Base-by-base conservation (phyloP, 129 eudicot genomes). In the Flaveria sonorensis region DNA sequence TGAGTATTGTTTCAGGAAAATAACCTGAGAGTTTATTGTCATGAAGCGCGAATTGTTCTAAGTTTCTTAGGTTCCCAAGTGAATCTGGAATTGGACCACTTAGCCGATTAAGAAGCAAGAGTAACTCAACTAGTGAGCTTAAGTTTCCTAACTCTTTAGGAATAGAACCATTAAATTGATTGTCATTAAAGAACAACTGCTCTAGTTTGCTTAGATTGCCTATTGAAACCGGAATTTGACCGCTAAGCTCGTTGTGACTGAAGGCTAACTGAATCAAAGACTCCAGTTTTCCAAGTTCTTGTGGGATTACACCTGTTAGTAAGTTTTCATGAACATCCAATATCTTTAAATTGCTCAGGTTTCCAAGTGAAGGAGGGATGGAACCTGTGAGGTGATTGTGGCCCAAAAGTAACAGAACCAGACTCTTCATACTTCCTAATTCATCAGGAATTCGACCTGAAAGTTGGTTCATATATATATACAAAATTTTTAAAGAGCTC, bases 361-460 rank as follows among this genome's bases (percentile, higher is more conserved):
- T 76, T 12, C 82, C 82, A 8, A 86, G 55, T 4, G 84, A 74
- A 57, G 61, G 57, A 2, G 89, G 86, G 46, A 82, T 71, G 4
- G 82, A 21, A 72, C 89, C 89, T 2, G 66, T 57, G 19, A 86
- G 79, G 1, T 20, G 24, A 66, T 86, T 86, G 6, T 56, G 68
- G 20, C 16, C 53, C 2, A 82, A 9, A 12, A 19, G 18, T 11
- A 86, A 26, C 20, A 10, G 16, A 42, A 20, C 40, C 7, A 84
- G 51, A 13, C 42, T 48, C 20, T 50, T 45, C 68, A 87, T 74
- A 42, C 21, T 69, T 43, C 77, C 79, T 16, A 72, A 46, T 24
- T 80, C 75, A 1, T 53, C 3, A 24, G 89, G 87, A 64, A 86
- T 86, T 48, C 60, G 56, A n/a, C 85, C 87, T 4, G 81, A 76